Conservation (phyloP, 2,329 filamentous ascomycete species). For the Calonectria naviculata region DNA sequence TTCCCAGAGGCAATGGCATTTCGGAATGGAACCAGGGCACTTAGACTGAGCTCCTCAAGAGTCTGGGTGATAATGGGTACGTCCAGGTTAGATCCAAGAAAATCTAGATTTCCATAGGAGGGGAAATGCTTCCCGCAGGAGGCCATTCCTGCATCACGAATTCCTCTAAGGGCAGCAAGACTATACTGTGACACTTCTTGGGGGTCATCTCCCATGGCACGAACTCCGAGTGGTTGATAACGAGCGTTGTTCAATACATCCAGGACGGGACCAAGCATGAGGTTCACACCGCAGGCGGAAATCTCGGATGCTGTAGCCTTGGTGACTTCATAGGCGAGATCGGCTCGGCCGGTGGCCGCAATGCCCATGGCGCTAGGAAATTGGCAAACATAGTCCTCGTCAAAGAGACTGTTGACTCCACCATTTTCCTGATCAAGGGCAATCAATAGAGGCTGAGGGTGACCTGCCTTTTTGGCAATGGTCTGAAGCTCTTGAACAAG, state of each 20-base stretch:
- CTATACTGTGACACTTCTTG: conserved; percentile 95
- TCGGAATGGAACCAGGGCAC: conserved; percentile 89
- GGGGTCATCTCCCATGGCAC: conserved; percentile 91
- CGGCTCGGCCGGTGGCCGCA: conserved; percentile 87
- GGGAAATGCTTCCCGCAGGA: conserved; percentile 97
- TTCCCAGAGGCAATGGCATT: conserved; percentile 86
- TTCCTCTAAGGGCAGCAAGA: conserved; percentile 90
- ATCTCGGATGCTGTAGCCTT: conserved; percentile 95
- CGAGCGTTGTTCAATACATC: conserved; percentile 95
- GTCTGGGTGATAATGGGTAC: conserved; percentile 97
- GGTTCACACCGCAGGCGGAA: conserved; percentile 92
- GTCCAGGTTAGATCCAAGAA: conserved; percentile 89
- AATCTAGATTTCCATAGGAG: conserved; percentile 94
- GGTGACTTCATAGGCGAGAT: conserved; percentile 89
- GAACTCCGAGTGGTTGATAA: conserved; percentile 89
- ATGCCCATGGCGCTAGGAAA: conserved; percentile 98
- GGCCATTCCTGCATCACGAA: conserved; percentile 88
- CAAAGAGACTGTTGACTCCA: conserved; percentile 95
- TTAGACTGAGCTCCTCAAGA: conserved; percentile 90
- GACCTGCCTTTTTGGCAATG: conserved; percentile 89
- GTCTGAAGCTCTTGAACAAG: conserved; percentile 93
- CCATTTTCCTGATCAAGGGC: conserved; percentile 98
- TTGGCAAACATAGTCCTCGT: conserved; percentile 94
- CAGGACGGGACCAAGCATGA: conserved; percentile 92
- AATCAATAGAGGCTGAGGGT: conserved; percentile 89